Percentiles rank a stretch among this genome's conserved stretches.
Conservation (phyloP, 495 filamentous ascomycete species). For the Neurospora tetraspora region DNA sequence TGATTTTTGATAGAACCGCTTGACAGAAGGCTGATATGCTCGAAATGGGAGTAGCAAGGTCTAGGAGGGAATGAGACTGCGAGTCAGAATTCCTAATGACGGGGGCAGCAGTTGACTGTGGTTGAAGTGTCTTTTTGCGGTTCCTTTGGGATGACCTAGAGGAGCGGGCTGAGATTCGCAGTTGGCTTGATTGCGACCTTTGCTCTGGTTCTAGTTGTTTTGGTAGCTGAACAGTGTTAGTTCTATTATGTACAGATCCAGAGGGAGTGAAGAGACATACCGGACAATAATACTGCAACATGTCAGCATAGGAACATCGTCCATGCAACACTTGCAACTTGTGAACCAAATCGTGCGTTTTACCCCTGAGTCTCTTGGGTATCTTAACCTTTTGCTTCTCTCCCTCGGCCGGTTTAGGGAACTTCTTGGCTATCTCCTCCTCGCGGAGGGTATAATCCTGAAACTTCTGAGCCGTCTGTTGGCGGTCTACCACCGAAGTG, state of each 20-base stretch:
- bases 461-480: conserved; percentile 56
- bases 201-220: background rate
- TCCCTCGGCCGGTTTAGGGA: conserved; percentile 10
- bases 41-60: conserved; percentile 58
- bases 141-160: background rate
- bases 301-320: conserved; percentile 64
- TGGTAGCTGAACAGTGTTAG: background rate
- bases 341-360: conserved; percentile 45
- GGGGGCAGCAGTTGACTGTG: background rate
- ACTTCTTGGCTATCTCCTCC: conserved; percentile 55
- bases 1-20: conserved; percentile 59
- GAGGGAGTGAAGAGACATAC: conserved; percentile 14
- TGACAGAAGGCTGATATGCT: conserved; percentile 83
- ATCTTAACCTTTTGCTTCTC: conserved; percentile 30
- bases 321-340: conserved; percentile 60
- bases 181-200: background rate
- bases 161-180: background rate
- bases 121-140: background rate
- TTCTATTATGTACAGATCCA: background rate
- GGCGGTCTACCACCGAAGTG: conserved; percentile 50
- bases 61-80: conserved; percentile 40
- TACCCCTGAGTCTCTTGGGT: conserved; percentile 70
- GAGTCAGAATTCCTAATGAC: background rate
- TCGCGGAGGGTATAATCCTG: conserved; percentile 80
- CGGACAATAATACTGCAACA: conserved; percentile 78